These are phyloP conservation scores for Aspergillus chevalieri DNA, from an alignment of 2,329 filamentous ascomycete genomes.

Conservation along the genomic window DNA sequence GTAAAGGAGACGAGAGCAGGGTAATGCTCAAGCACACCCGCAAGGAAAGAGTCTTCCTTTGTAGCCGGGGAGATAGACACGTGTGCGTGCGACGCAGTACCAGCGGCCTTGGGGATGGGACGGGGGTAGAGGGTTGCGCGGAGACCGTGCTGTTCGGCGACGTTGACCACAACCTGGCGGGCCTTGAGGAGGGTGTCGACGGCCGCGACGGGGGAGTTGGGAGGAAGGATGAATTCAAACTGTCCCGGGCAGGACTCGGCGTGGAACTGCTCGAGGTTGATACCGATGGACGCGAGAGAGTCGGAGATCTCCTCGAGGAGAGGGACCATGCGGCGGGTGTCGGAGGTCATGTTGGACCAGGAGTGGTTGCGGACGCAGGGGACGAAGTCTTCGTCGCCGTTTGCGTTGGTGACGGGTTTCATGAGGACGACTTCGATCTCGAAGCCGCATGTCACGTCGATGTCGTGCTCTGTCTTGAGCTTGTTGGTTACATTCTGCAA, in stretches of 20 bases:
- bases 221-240: slow-evolving; percentile 68
- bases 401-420: slow-evolving; percentile 36
- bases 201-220: slow-evolving; percentile 57
- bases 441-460: slow-evolving; percentile 65
- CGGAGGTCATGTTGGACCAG: slow-evolving; percentile 61
- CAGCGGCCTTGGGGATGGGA: slow-evolving; percentile 49
- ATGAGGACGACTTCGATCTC: slow-evolving; percentile 77
- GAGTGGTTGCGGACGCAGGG: slow-evolving; percentile 60
- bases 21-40: slow-evolving; percentile 62
- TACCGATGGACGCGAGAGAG: slow-evolving; percentile 54
- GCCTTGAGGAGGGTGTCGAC: slow-evolving; percentile 67
- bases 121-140: slow-evolving; percentile 70
- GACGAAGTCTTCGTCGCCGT: slow-evolving; percentile 26
- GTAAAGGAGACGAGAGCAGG: slow-evolving; percentile 63
- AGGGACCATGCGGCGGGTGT: slow-evolving; percentile 51
- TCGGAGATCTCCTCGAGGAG: slow-evolving; percentile 62
- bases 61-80: slow-evolving; percentile 48
- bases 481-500: slow-evolving; percentile 51
- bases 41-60: slow-evolving; percentile 60
- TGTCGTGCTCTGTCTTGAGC: slow-evolving; percentile 46
- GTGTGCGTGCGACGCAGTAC: slow-evolving; percentile 65
- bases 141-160: slow-evolving; percentile 57
- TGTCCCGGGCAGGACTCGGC: slow-evolving; percentile 67
- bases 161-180: slow-evolving; percentile 60
- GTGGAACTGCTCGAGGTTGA: slow-evolving; percentile 67